Base-by-base conservation (phyloP, 768 basidiomycete species). In the Rickenella mellea region DNA sequence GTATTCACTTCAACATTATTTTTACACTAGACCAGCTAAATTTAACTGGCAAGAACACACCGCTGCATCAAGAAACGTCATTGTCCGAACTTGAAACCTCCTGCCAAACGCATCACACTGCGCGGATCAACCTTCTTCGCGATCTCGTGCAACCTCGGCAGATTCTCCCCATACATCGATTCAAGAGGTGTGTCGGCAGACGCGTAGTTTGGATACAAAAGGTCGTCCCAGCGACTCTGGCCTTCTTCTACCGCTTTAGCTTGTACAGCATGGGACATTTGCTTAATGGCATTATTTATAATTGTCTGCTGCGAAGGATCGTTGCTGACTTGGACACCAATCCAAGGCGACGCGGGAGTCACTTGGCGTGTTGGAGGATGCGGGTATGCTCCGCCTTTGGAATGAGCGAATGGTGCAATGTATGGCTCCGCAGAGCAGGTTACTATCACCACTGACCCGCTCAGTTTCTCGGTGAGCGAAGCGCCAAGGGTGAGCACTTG, bases 71-170 rank as follows among this genome's bases (percentile, higher is more conserved):
- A n/a, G n/a, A n/a, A n/a, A n/a, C n/a, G n/a, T n/a, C n/a, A n/a
- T n/a, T n/a, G n/a, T n/a, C n/a, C n/a, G 25, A 53, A 32, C 40
- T 47, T 49, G 37, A 50, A 52, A 1, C 53, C 53, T 0, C 53
- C 51, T 3, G 53, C 43, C 17, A 51, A 42, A 10, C 30, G 41
- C 51, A 54, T 54, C 25, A 54, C 47, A 12, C 46, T 39, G 8
- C 25, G 24, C 10, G 51, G 53, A 30, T 54, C 53, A 26, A 43
- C 33, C 15, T 11, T 27, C 14, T 10, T 32, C n/a, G 29, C 27
- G 28, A 54, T 44, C 27, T 19, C 15, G 19, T 26, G 38, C 42
- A 54, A 19, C 30, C 47, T 32, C n/a, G 33, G 29, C 24, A 54
- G 2, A 26, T 52, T 50, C 6, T 22, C 14, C 2, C 53, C 51